A percentile compares a stretch with the other conserved stretches of the same genome.
Evolutionary conservation across 2,329 filamentous ascomycete species (phyloP).

Genomic region (Fusarium piperis): DNA sequence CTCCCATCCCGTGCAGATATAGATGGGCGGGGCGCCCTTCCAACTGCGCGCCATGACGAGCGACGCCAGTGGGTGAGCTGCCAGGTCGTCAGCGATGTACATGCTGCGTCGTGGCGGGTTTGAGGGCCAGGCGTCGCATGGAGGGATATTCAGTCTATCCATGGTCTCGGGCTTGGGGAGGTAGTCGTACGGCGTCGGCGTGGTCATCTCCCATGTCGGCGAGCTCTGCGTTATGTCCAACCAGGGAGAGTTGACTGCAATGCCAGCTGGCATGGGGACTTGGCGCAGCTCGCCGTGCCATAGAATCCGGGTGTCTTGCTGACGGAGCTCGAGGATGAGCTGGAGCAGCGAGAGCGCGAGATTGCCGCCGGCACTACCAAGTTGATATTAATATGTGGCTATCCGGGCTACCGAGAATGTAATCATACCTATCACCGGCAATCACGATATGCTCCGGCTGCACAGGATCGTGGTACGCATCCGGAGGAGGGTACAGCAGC

Average conservation of each 20-base stretch:
- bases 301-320: slow-evolving; percentile 55
- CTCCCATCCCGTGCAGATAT: slow-evolving; percentile 76
- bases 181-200: slow-evolving; percentile 48
- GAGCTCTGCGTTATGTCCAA: slow-evolving; percentile 72
- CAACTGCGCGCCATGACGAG: slow-evolving; percentile 69
- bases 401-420: background rate
- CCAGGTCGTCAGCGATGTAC: slow-evolving; percentile 63
- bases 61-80: slow-evolving; percentile 74
- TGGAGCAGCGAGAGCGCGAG: slow-evolving; percentile 74
- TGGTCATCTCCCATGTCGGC: slow-evolving; percentile 42
- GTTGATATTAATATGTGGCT: slow-evolving; percentile 18
- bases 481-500: slow-evolving; percentile 75
- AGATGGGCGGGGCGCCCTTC: slow-evolving; percentile 72
- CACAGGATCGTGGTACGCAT: slow-evolving; percentile 73
- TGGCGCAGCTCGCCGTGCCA: slow-evolving; percentile 69
- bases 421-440: slow-evolving; percentile 70
- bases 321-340: slow-evolving; percentile 70
- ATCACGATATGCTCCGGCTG: slow-evolving; percentile 74
- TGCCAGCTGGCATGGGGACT: slow-evolving; percentile 73
- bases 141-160: slow-evolving; percentile 42
- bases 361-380: slow-evolving; percentile 74
- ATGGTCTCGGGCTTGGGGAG: slow-evolving; percentile 60
- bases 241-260: slow-evolving; percentile 74
- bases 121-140: slow-evolving; percentile 68
- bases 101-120: slow-evolving; percentile 62